Percentiles rank a stretch among this genome's conserved stretches.
phyloP scores from a whole-genome alignment of 176 grass and related monocot species.

The Aegilops longissima region DNA sequence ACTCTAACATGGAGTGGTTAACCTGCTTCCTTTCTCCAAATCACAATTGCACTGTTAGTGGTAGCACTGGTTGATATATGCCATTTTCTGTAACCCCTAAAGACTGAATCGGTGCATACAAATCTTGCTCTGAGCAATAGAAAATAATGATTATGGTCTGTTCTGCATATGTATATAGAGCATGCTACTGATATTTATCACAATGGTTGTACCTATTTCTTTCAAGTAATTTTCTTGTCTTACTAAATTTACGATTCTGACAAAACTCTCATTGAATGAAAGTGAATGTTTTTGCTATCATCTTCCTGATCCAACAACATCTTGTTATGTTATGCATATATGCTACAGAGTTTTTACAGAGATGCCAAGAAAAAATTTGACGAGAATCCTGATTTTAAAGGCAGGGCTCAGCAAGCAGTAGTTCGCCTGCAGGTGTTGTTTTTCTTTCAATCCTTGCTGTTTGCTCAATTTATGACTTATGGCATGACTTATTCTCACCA shows the following conservation, averaged over 20 bases:
- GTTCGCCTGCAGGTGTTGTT: slow-evolving; percentile 69
- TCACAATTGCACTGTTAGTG: neutral
- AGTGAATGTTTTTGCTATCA: neutral
- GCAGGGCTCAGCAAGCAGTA: slow-evolving; percentile 89
- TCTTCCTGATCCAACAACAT: neutral
- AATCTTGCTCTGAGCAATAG: neutral
- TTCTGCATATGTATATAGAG: neutral
- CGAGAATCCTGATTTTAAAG: slow-evolving; percentile 67
- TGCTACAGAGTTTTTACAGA: slow-evolving; percentile 82
- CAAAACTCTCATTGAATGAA: neutral
- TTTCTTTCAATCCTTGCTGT: slow-evolving; percentile 9
- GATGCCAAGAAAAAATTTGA: slow-evolving; percentile 85
- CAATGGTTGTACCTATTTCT: neutral
- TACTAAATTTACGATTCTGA: neutral
- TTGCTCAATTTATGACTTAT: slow-evolving; percentile 1
- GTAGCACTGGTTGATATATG: neutral
- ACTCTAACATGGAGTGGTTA: neutral
- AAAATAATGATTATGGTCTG: neutral
- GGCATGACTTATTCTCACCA: slow-evolving; percentile 13
- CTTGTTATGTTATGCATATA: neutral
- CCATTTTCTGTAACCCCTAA: neutral
- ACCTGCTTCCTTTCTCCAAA: neutral
- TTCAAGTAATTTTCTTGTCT: neutral
- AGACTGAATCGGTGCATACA: neutral
- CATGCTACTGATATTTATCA: neutral